phyloP scores from a whole-genome alignment of 805 yeast species.

The Ascoidea asiatica region DNA sequence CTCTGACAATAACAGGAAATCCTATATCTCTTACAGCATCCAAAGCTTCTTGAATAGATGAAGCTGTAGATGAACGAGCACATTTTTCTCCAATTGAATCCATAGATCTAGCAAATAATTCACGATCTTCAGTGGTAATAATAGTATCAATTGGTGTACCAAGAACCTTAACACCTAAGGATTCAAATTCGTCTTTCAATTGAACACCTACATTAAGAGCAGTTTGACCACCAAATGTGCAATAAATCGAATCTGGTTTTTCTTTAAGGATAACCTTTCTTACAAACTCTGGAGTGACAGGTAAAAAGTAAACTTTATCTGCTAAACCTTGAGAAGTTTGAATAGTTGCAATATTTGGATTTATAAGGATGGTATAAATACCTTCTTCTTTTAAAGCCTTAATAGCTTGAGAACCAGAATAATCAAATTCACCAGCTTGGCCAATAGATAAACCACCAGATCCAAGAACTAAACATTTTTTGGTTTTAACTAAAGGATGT shows the following conservation, averaged over 20 bases:
- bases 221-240: conserved; percentile 98
- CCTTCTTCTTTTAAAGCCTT: conserved; percentile 98
- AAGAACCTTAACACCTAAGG: conserved; percentile 83
- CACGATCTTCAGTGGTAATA: conserved; percentile 97
- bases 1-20: conserved; percentile 92
- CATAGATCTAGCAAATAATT: conserved; percentile 87
- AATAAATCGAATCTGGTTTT: conserved; percentile 93
- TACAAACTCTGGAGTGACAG: conserved; percentile 95
- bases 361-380: conserved; percentile 86
- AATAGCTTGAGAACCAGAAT: conserved; percentile 98
- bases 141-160: conserved; percentile 96
- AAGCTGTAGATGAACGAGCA: conserved; percentile 85
- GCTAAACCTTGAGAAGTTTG: conserved; percentile 98
- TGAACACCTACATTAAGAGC: conserved; percentile 93
- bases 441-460: conserved; percentile 98
- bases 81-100: conserved; percentile 91
- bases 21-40: conserved; percentile 78
- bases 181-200: conserved; percentile 88
- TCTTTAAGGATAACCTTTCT: conserved; percentile 91
- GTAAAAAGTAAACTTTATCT: conserved; percentile 93
- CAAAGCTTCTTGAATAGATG: conserved; percentile 67
- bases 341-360: conserved; percentile 96
- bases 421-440: conserved; percentile 99
- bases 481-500: conserved; percentile 76
- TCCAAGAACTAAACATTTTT: conserved; percentile 85